phyloP scores from a whole-genome alignment of 768 basidiomycete genomes.

The Termitomyces eurrhizus region DNA sequence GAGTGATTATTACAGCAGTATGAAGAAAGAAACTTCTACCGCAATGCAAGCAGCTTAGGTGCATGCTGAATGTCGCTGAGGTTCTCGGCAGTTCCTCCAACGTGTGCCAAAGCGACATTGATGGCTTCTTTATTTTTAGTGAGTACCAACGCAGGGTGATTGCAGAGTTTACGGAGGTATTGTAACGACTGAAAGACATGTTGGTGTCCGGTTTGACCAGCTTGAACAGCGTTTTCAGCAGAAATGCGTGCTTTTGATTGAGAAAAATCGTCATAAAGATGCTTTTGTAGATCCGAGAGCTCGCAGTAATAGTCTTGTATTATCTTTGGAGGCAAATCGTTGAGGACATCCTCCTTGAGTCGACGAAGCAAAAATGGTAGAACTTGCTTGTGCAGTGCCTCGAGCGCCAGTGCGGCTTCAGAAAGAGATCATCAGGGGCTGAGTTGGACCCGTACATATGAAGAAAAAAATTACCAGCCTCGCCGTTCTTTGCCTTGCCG shows the following conservation, averaged over 20 bases:
- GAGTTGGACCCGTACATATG: neutral
- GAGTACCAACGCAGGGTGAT: slow-evolving; percentile 91
- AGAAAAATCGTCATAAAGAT: slow-evolving; percentile 91
- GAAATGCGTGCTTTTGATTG: slow-evolving; percentile 66
- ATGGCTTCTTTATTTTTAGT: slow-evolving; percentile 66
- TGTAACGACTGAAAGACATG: slow-evolving; percentile 98
- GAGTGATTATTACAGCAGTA: slow-evolving; percentile 4
- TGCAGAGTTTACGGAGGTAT: slow-evolving; percentile 95
- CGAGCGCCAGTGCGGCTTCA: slow-evolving; percentile 87
- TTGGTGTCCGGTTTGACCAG: slow-evolving; percentile 49
- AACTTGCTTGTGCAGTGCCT: slow-evolving; percentile 97
- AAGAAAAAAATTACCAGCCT: slow-evolving; percentile 67
- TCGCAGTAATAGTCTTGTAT: slow-evolving; percentile 99
- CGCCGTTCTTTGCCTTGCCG: slow-evolving; percentile 90
- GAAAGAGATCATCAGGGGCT: neutral
- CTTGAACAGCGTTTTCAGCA: slow-evolving; percentile 62
- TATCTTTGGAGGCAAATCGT: slow-evolving; percentile 97
- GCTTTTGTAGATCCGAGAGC: slow-evolving; percentile 89
- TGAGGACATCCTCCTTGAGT: slow-evolving; percentile 93
- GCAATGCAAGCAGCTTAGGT: slow-evolving; percentile 88
- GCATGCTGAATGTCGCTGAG: slow-evolving; percentile 86
- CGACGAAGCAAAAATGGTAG: slow-evolving; percentile 96
- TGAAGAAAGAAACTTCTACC: slow-evolving; percentile 39
- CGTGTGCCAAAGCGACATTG: slow-evolving; percentile 51
- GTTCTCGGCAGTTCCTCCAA: slow-evolving; percentile 39